These are phyloP conservation scores for Phlyctochytrium bullatum DNA, from an alignment of 192 early-diverging fungal genomes.

Conservation along the genomic window DNA sequence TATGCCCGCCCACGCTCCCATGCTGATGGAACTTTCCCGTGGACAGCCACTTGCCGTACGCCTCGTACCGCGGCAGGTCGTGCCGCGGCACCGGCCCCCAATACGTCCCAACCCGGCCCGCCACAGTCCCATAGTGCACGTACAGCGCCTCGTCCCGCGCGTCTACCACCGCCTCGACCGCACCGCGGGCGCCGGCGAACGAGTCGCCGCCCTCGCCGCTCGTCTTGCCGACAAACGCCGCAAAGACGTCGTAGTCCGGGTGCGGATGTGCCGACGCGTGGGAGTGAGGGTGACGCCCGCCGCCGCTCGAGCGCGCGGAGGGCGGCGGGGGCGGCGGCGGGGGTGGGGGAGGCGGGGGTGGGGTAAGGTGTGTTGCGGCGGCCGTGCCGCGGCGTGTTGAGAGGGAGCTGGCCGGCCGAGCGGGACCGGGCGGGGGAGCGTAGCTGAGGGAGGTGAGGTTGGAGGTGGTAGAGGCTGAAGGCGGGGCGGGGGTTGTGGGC, in stretches of 20 bases:
- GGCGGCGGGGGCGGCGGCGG: not conserved
- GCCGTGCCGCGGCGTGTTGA: not conserved
- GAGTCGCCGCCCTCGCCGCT: not conserved
- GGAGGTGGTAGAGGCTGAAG: not conserved
- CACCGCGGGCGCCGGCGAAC: not conserved
- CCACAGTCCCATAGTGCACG: constrained; percentile 20
- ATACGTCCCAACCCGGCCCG: constrained; percentile 15
- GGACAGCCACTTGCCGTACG: constrained; percentile 40
- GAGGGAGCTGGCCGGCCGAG: not conserved
- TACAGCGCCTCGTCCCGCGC: constrained; percentile 32
- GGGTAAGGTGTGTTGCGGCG: not conserved
- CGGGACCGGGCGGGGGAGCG: not conserved
- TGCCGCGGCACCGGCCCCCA: constrained; percentile 7
- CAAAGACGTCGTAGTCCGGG: constrained; percentile 28
- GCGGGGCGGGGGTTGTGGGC: not conserved
- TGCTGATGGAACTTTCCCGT: constrained; percentile 30
- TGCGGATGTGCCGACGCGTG: constrained; percentile 9
- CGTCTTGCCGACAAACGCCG: constrained; percentile 13
- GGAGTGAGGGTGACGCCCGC: no score
- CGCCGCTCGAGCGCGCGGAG: not conserved
- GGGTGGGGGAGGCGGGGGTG: not conserved
- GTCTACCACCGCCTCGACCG: constrained; percentile 15
- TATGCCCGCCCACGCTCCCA: no score
- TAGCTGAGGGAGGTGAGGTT: not conserved
- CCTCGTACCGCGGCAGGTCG: constrained; percentile 16